These are phyloP conservation scores for Russula ochroleuca DNA, from an alignment of 768 basidiomycete genomes.

Conservation along the genomic window DNA sequence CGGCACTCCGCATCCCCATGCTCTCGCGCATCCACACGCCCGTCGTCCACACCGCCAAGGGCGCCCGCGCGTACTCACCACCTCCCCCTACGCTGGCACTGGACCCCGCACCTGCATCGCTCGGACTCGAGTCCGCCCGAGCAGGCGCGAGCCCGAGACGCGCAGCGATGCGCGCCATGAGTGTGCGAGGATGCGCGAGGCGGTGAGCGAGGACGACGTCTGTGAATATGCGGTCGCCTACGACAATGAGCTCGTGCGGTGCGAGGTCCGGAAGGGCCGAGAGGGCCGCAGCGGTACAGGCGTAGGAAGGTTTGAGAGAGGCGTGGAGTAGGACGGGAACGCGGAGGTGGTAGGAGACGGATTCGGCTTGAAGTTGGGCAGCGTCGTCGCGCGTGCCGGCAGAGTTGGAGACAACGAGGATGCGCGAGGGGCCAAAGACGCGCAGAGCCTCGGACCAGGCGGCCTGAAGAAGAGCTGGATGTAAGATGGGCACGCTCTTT, in stretches of 20 bases:
- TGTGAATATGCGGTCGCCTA: constrained; percentile 92
- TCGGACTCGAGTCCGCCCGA: neutral
- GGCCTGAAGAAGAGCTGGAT: constrained; percentile 38
- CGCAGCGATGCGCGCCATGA: constrained; percentile 8
- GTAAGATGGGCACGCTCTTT: neutral
- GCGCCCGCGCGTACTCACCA: constrained; percentile 36
- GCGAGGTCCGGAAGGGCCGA: constrained; percentile 47
- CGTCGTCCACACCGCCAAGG: constrained; percentile 66
- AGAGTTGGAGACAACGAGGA: constrained; percentile 93
- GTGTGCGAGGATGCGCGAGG: constrained; percentile 39
- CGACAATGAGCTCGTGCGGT: constrained; percentile 66
- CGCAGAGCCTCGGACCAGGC: constrained; percentile 71
- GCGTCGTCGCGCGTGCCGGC: constrained; percentile 78
- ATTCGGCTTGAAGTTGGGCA: constrained; percentile 85
- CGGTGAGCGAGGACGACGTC: constrained; percentile 85
- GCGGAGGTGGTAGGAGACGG: constrained; percentile 68
- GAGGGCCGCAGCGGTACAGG: constrained; percentile 65
- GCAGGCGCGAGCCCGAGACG: constrained; percentile 2
- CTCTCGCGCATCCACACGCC: constrained; percentile 66
- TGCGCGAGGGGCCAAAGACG: constrained; percentile 70
- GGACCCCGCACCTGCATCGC: neutral
- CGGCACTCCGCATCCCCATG: constrained; percentile 56
- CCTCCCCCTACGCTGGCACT: constrained; percentile 16
- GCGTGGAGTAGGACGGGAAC: constrained; percentile 80
- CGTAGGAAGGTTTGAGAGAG: constrained; percentile 72